Evolutionary conservation across 2,329 filamentous ascomycete species (phyloP), one percentile per base, ranked within the genome.

Genomic region (Xylariaceae sp.): DNA sequence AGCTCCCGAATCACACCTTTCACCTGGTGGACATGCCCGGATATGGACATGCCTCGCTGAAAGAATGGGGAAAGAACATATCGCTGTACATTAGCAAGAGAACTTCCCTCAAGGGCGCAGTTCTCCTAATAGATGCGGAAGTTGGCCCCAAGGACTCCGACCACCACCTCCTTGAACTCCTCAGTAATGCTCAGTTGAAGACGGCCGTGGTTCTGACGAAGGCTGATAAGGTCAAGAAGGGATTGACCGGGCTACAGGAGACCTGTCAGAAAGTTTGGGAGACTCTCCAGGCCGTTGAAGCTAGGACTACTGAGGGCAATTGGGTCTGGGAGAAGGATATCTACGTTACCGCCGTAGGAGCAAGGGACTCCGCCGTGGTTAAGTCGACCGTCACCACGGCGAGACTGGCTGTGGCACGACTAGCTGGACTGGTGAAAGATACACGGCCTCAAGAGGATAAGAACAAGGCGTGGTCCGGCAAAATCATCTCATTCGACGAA

Each of bases 201-300:
- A 82, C 80, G 1, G 67, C 77, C 5, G 76, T 84, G 1, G 76
- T 84, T 3, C 68, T 86, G 53, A 85, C 83, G 9, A 84, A 84
- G 70, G 80, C 78, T 11, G 83, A 85, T 65, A 84, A 83, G 67
- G 69, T 66, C 51, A 72, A 68, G 66, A 67, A 63, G 17, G 66
- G 69, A 23, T 34, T 70, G 55, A 65, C 66, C 30, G 58, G 65
- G 7, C 51, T 72, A 11, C 65, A 63, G 13, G 58, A 65, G 23
- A 71, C 68, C 1, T 71, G 67, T 61, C 58, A n/a, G 50, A 65
- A 64, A 55, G n/a, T 69, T 13, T 68, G 63, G 64, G 72, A 73
- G 8, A 64, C 53, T 34, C 64, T 70, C 30, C 58, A 62, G 11
- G 56, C 62, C 7, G 65, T 69, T 4, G 67, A 69, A 50, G 54